Evolutionary conservation across 1,139 yeast species (phyloP).

Genomic region (Petasospora fabianii): DNA sequence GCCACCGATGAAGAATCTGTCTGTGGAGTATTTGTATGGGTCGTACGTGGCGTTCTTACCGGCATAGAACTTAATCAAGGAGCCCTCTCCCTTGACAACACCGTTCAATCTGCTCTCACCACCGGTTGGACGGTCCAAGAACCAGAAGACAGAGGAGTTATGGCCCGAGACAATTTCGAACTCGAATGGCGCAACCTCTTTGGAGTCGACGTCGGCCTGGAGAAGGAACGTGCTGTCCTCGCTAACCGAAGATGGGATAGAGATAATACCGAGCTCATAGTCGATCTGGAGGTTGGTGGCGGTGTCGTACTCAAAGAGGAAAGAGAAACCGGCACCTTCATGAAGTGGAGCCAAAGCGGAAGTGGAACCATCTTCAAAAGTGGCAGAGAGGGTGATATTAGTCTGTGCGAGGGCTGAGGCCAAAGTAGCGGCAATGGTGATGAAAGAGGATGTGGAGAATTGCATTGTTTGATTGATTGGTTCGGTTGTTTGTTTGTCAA

Average conservation of each 20-base stretch:
- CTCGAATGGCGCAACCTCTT: background rate
- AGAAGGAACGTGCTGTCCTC: too few relatives aligned
- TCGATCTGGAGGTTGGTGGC: background rate
- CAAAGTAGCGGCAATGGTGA: background rate
- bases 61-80: conserved; percentile 10
- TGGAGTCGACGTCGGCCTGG: background rate
- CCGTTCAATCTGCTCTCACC: conserved; percentile 3
- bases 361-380: conserved; percentile 1
- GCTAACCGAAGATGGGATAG: background rate
- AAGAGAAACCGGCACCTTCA: conserved; percentile 6
- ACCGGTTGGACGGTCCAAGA: conserved; percentile 4
- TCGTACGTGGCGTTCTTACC: conserved; percentile 15
- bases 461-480: too few relatives aligned
- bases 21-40: conserved; percentile 14
- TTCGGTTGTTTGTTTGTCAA: too few relatives aligned
- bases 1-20: conserved; percentile 12
- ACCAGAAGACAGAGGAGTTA: conserved; percentile 3
- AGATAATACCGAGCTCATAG: background rate
- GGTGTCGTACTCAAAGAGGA: conserved; percentile 1
- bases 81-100: conserved; percentile 4
- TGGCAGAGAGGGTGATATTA: conserved; percentile 2
- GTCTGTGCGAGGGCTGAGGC: background rate
- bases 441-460: conserved; percentile 3
- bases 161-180: background rate
- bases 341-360: background rate